Percentiles rank a stretch among this genome's conserved stretches.
Evolutionary conservation across 202 grass and related monocot species (phyloP).

Genomic region (Schoenoplectus tabernaemontani): DNA sequence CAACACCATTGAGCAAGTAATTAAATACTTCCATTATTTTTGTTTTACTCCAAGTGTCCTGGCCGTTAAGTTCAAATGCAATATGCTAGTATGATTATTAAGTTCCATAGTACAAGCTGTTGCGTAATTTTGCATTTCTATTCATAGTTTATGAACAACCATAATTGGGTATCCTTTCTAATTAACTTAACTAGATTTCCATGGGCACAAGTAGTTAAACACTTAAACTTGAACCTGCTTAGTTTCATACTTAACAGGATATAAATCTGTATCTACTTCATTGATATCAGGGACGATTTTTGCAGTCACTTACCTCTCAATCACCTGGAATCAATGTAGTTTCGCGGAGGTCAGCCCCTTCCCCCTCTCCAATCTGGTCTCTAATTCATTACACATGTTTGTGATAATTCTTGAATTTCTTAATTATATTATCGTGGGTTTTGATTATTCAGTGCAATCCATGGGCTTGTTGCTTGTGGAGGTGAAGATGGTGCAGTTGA

Average conservation of each 20-base stretch:
- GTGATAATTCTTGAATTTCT: conserved; percentile 11
- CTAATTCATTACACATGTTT: conserved; percentile 3
- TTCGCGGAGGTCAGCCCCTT: conserved; percentile 45
- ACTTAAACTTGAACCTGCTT: background rate
- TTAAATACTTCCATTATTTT: background rate
- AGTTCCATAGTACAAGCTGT: background rate
- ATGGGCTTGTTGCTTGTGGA: conserved; percentile 93
- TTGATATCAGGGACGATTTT: conserved; percentile 63
- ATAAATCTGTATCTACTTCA: conserved; percentile 11
- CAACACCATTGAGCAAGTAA: conserved; percentile 25
- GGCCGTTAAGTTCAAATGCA: background rate
- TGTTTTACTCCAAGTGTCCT: background rate
- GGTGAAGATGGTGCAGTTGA: conserved; percentile 85
- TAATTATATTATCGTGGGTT: conserved; percentile 18
- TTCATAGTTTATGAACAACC: background rate
- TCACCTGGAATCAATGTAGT: conserved; percentile 87
- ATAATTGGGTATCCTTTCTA: background rate
- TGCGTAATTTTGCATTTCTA: background rate
- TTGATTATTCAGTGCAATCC: conserved; percentile 44
- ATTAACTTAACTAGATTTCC: background rate
- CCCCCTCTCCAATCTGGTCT: background rate
- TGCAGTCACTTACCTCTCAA: conserved; percentile 65
- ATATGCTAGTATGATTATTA: background rate
- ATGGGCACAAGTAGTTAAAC: background rate
- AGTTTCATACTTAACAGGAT: background rate